These are phyloP conservation scores for Trematosphaeria pertusa DNA, from an alignment of 2,329 filamentous ascomycete species.

Conservation along the genomic window DNA sequence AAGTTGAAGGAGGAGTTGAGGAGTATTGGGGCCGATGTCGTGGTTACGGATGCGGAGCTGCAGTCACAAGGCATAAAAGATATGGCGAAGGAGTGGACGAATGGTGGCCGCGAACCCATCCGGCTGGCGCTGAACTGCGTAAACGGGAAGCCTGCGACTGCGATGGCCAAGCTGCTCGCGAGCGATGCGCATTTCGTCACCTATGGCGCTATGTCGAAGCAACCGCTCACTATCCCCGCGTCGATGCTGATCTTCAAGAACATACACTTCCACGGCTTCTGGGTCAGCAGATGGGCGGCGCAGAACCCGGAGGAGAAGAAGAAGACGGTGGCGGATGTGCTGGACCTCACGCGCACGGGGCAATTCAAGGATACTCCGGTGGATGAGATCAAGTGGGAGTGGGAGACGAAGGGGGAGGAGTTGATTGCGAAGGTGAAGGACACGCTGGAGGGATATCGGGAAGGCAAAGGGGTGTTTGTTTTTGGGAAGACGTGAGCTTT, in stretches of 20 bases:
- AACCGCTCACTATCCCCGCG: slow-evolving; percentile 82
- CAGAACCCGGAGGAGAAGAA: slow-evolving; percentile 75
- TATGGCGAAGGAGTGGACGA: slow-evolving; percentile 69
- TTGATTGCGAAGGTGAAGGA: slow-evolving; percentile 79
- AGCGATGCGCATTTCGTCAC: slow-evolving; percentile 80
- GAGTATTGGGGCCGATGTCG: slow-evolving; percentile 67
- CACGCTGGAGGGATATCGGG: slow-evolving; percentile 82
- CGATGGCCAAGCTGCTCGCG: slow-evolving; percentile 75
- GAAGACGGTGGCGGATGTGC: slow-evolving; percentile 82
- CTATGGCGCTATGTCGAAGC: slow-evolving; percentile 93
- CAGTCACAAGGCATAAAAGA: slow-evolving; percentile 69
- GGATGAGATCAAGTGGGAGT: slow-evolving; percentile 82
- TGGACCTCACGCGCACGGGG: slow-evolving; percentile 75
- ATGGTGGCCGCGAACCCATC: slow-evolving; percentile 73
- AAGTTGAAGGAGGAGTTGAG: slow-evolving; percentile 67
- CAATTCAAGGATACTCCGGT: slow-evolving; percentile 84
- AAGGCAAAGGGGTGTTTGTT: slow-evolving; percentile 89
- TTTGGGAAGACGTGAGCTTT: slow-evolving; percentile 64
- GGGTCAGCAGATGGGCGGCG: slow-evolving; percentile 90
- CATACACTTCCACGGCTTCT: slow-evolving; percentile 88
- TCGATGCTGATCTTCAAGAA: slow-evolving; percentile 93
- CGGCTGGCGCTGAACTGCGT: slow-evolving; percentile 91
- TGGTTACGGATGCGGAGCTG: slow-evolving; percentile 68
- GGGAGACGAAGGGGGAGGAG: slow-evolving; percentile 74
- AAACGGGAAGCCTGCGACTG: slow-evolving; percentile 82